Percentiles rank a stretch among this genome's conserved stretches.
These are phyloP conservation scores for Penicillium occitanis DNA, from an alignment of 2,329 filamentous ascomycete genomes.

Conservation along the genomic window DNA sequence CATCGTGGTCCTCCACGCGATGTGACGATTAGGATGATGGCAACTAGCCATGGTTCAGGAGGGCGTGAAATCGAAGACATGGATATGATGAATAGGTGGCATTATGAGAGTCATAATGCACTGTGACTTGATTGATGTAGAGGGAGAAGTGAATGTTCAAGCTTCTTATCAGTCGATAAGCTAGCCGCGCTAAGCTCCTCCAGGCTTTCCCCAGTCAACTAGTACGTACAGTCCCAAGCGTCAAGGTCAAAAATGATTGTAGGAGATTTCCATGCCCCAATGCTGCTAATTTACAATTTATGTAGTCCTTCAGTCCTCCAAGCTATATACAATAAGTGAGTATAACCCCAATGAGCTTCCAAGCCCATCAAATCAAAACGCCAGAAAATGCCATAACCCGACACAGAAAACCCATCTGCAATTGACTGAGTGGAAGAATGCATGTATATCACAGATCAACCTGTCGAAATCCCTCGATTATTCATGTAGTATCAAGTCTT, in stretches of 20 bases:
- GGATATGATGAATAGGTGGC: slow-evolving; percentile 14
- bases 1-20: slow-evolving; percentile 77
- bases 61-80: slow-evolving; percentile 51
- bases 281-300: not conserved
- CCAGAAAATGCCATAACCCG: slow-evolving; percentile 16
- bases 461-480: not conserved
- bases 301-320: not conserved
- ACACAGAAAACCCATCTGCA: not conserved
- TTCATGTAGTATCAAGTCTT: not conserved
- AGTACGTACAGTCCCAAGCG: not conserved
- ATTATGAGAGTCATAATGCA: slow-evolving; percentile 13
- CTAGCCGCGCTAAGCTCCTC: not conserved
- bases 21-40: slow-evolving; percentile 71
- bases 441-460: not conserved
- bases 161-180: slow-evolving; percentile 4
- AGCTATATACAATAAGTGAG: not conserved
- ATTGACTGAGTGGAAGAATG: not conserved
- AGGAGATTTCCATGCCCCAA: not conserved
- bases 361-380: slow-evolving; percentile 5
- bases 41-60: slow-evolving; percentile 60
- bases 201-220: too few species aligned
- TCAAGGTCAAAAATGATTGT: not conserved
- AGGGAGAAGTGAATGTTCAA: not conserved
- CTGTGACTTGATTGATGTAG: not conserved
- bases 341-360: not conserved